A percentile compares a stretch with the other conserved stretches of the same genome.
phyloP scores from a whole-genome alignment of 805 yeast genomes.

The Candida andamanensis region DNA sequence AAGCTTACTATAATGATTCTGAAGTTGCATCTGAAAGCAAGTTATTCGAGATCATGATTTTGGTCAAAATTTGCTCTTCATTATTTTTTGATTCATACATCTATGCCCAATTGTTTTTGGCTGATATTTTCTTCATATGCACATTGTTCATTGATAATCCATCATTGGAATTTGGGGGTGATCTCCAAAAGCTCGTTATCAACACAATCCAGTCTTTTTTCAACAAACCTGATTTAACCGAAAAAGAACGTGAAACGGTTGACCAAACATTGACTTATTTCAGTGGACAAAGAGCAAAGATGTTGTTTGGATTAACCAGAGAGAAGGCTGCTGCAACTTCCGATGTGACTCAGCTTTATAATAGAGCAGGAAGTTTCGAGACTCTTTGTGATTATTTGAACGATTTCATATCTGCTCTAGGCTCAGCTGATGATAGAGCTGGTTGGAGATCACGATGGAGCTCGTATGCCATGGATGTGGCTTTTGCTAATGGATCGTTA shows the following conservation, averaged over 20 bases:
- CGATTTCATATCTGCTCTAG: slow-evolving; percentile 46
- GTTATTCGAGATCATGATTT: slow-evolving; percentile 68
- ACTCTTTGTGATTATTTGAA: slow-evolving; percentile 52
- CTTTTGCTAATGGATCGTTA: slow-evolving; percentile 50
- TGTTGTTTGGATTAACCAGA: slow-evolving; percentile 66
- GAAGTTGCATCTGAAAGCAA: slow-evolving; percentile 38
- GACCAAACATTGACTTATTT: slow-evolving; percentile 43
- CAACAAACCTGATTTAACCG: slow-evolving; percentile 48
- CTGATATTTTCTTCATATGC: slow-evolving; percentile 66
- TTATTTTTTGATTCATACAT: slow-evolving; percentile 66
- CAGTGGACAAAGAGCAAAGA: slow-evolving; percentile 59
- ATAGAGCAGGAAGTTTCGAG: slow-evolving; percentile 47
- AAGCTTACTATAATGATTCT: slow-evolving; percentile 41
- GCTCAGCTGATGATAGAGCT: slow-evolving; percentile 41
- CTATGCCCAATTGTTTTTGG: slow-evolving; percentile 58
- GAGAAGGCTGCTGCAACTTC: slow-evolving; percentile 37
- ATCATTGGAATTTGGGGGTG: slow-evolving; percentile 52
- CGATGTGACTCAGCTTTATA: slow-evolving; percentile 33
- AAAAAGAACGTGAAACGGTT: slow-evolving; percentile 34
- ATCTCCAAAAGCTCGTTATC: slow-evolving; percentile 55
- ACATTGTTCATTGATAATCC: slow-evolving; percentile 55
- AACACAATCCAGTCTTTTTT: slow-evolving; percentile 68
- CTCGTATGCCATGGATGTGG: slow-evolving; percentile 57
- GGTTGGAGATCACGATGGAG: slow-evolving; percentile 66
- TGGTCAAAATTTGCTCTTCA: slow-evolving; percentile 58